These are phyloP conservation scores for Anastatica hierochuntica DNA, from an alignment of 345 rosid species.

Conservation along the genomic window DNA sequence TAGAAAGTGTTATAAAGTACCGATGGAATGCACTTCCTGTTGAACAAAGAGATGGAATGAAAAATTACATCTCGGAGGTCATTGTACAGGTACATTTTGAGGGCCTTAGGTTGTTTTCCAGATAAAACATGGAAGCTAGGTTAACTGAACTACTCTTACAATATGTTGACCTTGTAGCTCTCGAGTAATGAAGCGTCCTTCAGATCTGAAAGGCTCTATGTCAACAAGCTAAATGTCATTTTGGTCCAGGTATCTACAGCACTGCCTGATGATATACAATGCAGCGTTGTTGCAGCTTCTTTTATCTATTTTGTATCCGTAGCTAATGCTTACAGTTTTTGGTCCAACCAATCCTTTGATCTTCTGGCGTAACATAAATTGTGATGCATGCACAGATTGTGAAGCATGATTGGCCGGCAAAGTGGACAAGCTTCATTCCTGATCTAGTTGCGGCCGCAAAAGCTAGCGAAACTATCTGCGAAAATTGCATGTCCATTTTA, in stretches of 20 bases:
- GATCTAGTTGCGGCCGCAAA: constrained; percentile 98
- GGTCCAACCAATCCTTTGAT: not conserved
- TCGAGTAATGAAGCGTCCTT: constrained; percentile 85
- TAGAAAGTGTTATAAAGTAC: constrained; percentile 96
- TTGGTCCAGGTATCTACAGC: constrained; percentile 70
- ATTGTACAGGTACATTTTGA: constrained; percentile 69
- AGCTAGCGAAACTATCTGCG: constrained; percentile 99
- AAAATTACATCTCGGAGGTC: constrained; percentile 96
- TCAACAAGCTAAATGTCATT: constrained; percentile 88
- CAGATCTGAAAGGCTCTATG: constrained; percentile 78
- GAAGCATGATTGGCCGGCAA: constrained; percentile 98
- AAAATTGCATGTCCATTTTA: constrained; percentile 94
- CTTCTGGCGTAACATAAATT: constrained; percentile 6
- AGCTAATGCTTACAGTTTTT: not conserved
- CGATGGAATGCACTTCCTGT: constrained; percentile 98
- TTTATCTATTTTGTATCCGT: not conserved
- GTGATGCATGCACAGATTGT: constrained; percentile 49
- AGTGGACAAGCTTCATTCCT: constrained; percentile 97
- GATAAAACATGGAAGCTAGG: not conserved
- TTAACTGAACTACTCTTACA: not conserved
- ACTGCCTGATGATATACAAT: not conserved
- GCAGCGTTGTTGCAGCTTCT: not conserved
- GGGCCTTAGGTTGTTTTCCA: not conserved
- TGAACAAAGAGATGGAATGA: constrained; percentile 98
- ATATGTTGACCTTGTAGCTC: constrained; percentile 38